Evolutionary conservation across 2,329 filamentous ascomycete genomes (phyloP).

Genomic region (Keithomyces neogunnii): DNA sequence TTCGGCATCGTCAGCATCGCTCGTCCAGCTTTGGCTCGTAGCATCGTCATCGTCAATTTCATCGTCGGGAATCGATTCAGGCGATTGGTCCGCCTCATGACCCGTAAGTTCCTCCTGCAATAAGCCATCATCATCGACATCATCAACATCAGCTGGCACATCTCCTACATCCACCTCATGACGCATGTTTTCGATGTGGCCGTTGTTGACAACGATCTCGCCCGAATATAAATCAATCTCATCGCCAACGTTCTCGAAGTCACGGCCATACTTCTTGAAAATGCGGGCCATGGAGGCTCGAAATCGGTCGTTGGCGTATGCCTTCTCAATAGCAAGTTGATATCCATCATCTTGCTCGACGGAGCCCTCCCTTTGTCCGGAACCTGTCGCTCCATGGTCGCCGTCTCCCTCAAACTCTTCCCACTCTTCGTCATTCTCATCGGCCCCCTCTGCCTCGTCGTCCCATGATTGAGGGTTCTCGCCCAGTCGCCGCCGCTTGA

Average conservation of each 20-base stretch:
- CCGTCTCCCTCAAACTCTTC: constrained; percentile 23
- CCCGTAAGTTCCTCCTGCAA: constrained; percentile 23
- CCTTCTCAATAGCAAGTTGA: constrained; percentile 53
- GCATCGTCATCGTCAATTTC: constrained; percentile 8
- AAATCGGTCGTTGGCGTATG: constrained; percentile 60
- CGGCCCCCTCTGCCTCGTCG: background rate
- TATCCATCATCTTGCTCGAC: constrained; percentile 42
- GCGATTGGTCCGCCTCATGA: constrained; percentile 8
- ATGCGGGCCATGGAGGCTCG: constrained; percentile 83
- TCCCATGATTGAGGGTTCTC: constrained; percentile 23
- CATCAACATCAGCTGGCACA: constrained; percentile 17
- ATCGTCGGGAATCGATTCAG: background rate
- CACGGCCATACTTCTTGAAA: constrained; percentile 77
- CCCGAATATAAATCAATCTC: constrained; percentile 82
- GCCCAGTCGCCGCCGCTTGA: constrained; percentile 53
- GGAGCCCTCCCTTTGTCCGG: constrained; percentile 38
- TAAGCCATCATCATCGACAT: constrained; percentile 27
- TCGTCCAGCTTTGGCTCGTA: constrained; percentile 6
- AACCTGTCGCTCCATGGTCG: constrained; percentile 39
- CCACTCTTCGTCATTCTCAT: constrained; percentile 1
- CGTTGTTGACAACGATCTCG: constrained; percentile 81
- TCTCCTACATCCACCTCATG: constrained; percentile 41
- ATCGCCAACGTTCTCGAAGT: constrained; percentile 78
- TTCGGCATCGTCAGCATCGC: constrained; percentile 3
- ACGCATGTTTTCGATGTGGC: constrained; percentile 62